phyloP scores from a whole-genome alignment of 179 eudicot species.

The Carnegiea gigantea region DNA sequence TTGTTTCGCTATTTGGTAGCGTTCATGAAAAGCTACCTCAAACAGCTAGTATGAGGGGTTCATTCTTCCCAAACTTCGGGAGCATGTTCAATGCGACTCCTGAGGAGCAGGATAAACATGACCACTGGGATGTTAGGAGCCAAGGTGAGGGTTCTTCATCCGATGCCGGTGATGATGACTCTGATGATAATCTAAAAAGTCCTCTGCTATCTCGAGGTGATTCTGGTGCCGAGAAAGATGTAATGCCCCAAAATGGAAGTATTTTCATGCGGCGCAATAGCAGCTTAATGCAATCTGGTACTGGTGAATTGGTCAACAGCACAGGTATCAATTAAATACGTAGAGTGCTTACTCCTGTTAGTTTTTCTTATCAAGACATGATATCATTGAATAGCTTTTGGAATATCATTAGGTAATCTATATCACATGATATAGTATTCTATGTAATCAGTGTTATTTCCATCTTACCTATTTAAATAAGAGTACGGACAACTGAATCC shows the following conservation, averaged over 20 bases:
- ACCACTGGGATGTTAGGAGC: conserved; percentile 40
- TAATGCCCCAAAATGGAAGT: conserved; percentile 28
- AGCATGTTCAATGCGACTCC: conserved; percentile 43
- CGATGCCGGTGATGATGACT: conserved; percentile 31
- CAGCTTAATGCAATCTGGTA: conserved; percentile 29
- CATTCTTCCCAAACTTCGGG: conserved; percentile 45
- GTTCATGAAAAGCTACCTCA: conserved; percentile 46
- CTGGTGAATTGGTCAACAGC: conserved; percentile 36
- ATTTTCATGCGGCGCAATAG: conserved; percentile 29
- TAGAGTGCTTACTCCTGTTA: too few relatives aligned
- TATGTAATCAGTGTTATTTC: too few relatives aligned
- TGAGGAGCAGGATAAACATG: conserved; percentile 27
- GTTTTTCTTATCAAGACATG: too few relatives aligned
- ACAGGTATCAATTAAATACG: conserved; percentile 25
- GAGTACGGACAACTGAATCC: too few relatives aligned
- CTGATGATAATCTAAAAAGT: conserved; percentile 32
- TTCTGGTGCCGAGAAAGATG: conserved; percentile 30
- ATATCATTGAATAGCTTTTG: too few relatives aligned
- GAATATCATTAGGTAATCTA: too few relatives aligned
- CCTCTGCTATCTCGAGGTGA: conserved; percentile 40
- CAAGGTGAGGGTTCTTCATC: conserved; percentile 33
- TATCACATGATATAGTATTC: too few relatives aligned
- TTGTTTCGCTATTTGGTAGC: conserved; percentile 48
- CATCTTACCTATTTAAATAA: too few relatives aligned
- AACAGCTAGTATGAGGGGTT: conserved; percentile 48